A percentile compares a stretch with the other conserved stretches of the same genome.
Evolutionary conservation across 331 rosid species (phyloP).

Genomic region (Stylosanthes scabra): DNA sequence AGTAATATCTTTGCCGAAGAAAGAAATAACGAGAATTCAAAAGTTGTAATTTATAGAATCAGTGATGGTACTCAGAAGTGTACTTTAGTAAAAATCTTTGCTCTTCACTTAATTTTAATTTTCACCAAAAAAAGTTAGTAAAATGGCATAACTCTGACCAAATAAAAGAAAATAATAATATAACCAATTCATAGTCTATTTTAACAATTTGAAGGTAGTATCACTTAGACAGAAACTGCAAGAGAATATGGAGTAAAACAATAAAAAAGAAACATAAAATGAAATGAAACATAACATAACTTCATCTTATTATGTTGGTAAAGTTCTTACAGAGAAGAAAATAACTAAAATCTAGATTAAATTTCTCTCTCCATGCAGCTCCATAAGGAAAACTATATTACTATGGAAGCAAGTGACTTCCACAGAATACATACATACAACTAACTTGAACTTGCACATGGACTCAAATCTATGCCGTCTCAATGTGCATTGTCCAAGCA

Average conservation of each 20-base stretch:
- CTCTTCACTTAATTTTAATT: no score
- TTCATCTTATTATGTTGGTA: conserved; percentile 37
- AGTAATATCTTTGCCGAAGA: no score
- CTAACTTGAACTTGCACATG: conserved; percentile 56
- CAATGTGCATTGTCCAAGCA: conserved; percentile 49
- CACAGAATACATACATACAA: conserved; percentile 44
- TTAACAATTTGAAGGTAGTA: background rate
- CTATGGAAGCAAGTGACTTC: conserved; percentile 66
- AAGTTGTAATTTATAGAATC: no score
- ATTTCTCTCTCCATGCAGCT: conserved; percentile 33
- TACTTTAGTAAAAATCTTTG: no score
- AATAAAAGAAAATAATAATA: no score
- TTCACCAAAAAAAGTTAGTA: no score
- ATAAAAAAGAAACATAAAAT: conserved; percentile 15
- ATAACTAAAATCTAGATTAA: conserved; percentile 33
- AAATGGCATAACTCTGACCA: background rate
- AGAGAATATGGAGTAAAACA: background rate
- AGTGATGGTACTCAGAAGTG: no score
- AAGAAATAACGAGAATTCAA: no score
- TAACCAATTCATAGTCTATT: background rate
- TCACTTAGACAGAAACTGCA: background rate
- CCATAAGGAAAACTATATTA: conserved; percentile 27
- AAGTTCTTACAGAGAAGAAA: conserved; percentile 39
- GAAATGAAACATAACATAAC: background rate
- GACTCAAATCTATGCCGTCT: conserved; percentile 61